A percentile compares a stretch with the other conserved stretches of the same genome.
These are phyloP conservation scores for Phanerochaete carnosa DNA, from an alignment of 768 basidiomycete species.

Conservation along the genomic window DNA sequence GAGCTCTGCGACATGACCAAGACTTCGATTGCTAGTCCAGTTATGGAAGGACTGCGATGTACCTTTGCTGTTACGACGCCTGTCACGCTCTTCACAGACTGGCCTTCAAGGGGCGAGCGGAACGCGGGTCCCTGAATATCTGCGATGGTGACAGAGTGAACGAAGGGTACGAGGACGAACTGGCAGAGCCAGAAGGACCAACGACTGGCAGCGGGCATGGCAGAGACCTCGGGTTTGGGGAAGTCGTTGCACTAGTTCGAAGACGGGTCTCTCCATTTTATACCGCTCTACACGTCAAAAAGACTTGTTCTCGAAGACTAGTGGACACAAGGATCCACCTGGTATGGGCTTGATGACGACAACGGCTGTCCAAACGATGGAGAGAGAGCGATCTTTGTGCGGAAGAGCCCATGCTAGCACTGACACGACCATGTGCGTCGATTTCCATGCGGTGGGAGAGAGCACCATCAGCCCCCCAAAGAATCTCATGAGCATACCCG, in stretches of 20 bases:
- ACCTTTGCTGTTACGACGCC: conserved; percentile 26
- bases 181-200: neutral
- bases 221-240: neutral
- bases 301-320: no score
- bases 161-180: neutral
- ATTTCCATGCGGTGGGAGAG: neutral
- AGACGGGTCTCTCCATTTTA: no score
- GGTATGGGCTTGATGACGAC: neutral
- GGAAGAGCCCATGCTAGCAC: neutral
- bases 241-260: neutral
- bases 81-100: conserved; percentile 22
- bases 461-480: neutral
- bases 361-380: neutral
- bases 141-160: conserved; percentile 17
- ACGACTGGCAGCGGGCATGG: neutral
- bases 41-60: neutral
- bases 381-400: neutral
- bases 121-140: conserved; percentile 29
- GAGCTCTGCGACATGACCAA: neutral
- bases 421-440: neutral
- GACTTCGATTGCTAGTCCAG: neutral
- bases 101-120: conserved; percentile 23
- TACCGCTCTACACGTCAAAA: neutral
- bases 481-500: neutral
- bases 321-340: no score